Base-by-base conservation (phyloP, 495 filamentous ascomycete species). In the Hyaloscypha bicolor region DNA sequence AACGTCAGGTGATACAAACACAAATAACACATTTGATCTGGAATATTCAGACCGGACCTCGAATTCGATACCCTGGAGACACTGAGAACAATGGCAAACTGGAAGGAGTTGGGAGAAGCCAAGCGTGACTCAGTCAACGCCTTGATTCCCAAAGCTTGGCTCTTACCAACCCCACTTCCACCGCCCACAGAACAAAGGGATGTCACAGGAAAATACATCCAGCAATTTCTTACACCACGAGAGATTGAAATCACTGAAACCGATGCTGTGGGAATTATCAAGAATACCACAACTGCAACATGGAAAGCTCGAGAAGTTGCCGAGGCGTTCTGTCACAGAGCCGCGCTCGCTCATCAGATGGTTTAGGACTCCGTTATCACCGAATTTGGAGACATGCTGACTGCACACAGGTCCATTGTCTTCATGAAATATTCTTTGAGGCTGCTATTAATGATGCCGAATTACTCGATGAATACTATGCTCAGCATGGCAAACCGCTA, bases 391-490 rank as follows among this genome's bases (percentile, higher is more conserved):
- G 25, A 25, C 25, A 25, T 25, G 16, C 42, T 48, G 16, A 48
- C 42, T 0, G 1, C 11, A 48, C 85, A 81, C 25, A 71, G 69
- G 66, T 82, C 32, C 86, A 88, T 70, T 91, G 89, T 67, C 77
- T 91, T 8, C 87, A 85, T 29, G 89, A 93, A 62, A 86, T 88
- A 39, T 83, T 90, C 58, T 91, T 91, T 69, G 81, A 85, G 32
- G 77, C 79, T n/a, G 90, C 90, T 4, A 71, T 91, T 9, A 74
- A 77, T 29, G 80, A 84, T 31, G 89, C 89, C 19, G 72, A 76
- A 6, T 73, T 82, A 42, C 81, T 91, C 12, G 90, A 92, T 70
- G 78, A 77, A 22, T 81, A 76, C 51, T 73, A 82, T 70, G 74
- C 67, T 70, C 6, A 76, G 76, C 57, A 85, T 81, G 35, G 79